Base-by-base conservation (phyloP, 768 basidiomycete genomes). In the Podaxis sp. region DNA sequence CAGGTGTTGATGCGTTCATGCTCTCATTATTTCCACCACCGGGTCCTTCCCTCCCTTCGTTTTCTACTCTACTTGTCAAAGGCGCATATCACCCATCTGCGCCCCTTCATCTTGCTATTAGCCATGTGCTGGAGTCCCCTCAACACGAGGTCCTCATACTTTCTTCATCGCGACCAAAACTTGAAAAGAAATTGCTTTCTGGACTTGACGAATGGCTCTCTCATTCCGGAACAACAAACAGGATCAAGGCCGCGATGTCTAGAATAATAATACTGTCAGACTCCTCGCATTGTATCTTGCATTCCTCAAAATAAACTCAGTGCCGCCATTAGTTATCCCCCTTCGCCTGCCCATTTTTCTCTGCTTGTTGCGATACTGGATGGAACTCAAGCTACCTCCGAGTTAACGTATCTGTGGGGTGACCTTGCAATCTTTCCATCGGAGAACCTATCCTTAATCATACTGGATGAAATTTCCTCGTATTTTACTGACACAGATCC, bases 61-160 rank as follows among this genome's bases (percentile, higher is more conserved):
- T 85, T 73, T 74, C 71, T 17, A 80, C 84, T 4, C 70, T 92
- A n/a, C 75, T 93, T 12, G 73, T 93, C 36, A 78, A 82, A 25
- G 91, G 91, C 0, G 63, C 76, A 0, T 89, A 85, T 69, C 86
- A 84, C 55, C 73, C 87, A 19, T 87, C 91, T 3, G 87, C 89
- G 4, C 89, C 89, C 3, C 75, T 93, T 53, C 85, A 90, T 65
- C 76, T 92, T 38, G 80, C 83, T 41, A 71, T 90, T 29, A 88
- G 89, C 0, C 75, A 78, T 64, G 64, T 77, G 4, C 64, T 72
- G 11, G 70, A 74, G 59, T 68, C 68, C 8, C 71, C 78, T 22
- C 68, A 74, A 11, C 66, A 65, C 36, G 69, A 17, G 71, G 73
- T 50, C 73, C 78, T 91, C 19, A 69, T 90, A 55, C 66, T 91